Conservation (phyloP, 2,329 filamentous ascomycete species). For the Ophiostoma populinum region DNA sequence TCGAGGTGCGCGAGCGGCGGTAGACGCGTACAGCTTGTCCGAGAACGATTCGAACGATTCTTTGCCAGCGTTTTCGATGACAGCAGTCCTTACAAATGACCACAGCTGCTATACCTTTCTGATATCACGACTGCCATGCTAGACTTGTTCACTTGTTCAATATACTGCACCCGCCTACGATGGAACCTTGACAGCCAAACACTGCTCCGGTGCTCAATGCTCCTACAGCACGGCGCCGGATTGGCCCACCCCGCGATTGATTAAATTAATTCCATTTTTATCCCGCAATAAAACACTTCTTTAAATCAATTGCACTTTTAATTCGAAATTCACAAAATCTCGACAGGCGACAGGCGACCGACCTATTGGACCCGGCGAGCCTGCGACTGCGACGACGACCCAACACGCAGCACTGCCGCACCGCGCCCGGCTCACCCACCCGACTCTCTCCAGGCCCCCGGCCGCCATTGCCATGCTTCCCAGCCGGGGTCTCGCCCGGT, state of each 20-base stretch:
- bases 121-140: too few relatives aligned
- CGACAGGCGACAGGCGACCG: too few relatives aligned
- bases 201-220: too few relatives aligned
- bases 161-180: too few relatives aligned
- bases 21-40: too few relatives aligned
- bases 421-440: neutral
- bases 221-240: neutral
- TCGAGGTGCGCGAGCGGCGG: conserved; percentile 59
- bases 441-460: neutral
- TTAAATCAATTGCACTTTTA: neutral
- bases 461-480: conserved; percentile 42
- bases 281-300: neutral
- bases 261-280: neutral
- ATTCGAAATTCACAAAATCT: too few relatives aligned
- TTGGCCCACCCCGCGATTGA: neutral
- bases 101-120: too few relatives aligned
- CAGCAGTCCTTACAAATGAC: too few relatives aligned
- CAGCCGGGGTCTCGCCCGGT: conserved; percentile 33
- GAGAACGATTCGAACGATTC: too few relatives aligned
- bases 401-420: too few relatives aligned
- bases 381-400: neutral
- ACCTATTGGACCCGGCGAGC: neutral
- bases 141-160: too few relatives aligned
- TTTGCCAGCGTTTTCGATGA: neutral
- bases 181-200: too few relatives aligned